Conservation (phyloP, 2,329 filamentous ascomycete species). For the Penicillium psychrosexuale region DNA sequence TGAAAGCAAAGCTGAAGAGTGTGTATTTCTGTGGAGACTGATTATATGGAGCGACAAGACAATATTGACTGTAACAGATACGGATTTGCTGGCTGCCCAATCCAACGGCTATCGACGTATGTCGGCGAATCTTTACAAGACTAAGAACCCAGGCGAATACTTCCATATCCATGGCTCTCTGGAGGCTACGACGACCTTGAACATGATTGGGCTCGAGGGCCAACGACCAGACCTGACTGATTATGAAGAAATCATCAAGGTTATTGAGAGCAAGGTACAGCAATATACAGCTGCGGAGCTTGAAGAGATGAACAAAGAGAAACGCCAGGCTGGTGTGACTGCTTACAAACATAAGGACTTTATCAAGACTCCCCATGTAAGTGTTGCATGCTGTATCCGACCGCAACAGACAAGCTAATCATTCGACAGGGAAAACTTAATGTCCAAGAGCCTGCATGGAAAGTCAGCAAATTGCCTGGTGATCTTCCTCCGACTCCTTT, state of each 20-base stretch:
- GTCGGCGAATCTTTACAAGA: conserved; percentile 69
- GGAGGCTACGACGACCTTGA: conserved; percentile 65
- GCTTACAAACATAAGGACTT: conserved; percentile 61
- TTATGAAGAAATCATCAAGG: conserved; percentile 57
- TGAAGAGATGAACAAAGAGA: conserved; percentile 55
- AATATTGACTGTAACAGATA: conserved; percentile 51
- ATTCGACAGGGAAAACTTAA: conserved; percentile 31
- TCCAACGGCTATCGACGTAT: conserved; percentile 68
- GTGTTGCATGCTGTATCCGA: conserved; percentile 9
- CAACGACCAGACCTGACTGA: conserved; percentile 59
- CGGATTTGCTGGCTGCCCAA: conserved; percentile 67
- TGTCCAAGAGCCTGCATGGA: conserved; percentile 37
- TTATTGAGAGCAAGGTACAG: conserved; percentile 59
- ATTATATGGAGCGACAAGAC: not conserved
- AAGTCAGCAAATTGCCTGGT: conserved; percentile 31
- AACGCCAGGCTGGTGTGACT: conserved; percentile 59
- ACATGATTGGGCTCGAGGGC: conserved; percentile 66
- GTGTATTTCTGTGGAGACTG: not conserved
- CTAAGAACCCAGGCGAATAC: conserved; percentile 62
- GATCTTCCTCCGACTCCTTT: conserved; percentile 28
- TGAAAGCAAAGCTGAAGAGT: conserved; percentile 42
- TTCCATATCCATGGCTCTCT: conserved; percentile 75
- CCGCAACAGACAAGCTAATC: not conserved
- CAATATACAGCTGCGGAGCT: conserved; percentile 54
- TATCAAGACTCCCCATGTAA: conserved; percentile 54